Base-by-base conservation (phyloP, 2,329 filamentous ascomycete genomes). In the Aspergillus neotritici region DNA sequence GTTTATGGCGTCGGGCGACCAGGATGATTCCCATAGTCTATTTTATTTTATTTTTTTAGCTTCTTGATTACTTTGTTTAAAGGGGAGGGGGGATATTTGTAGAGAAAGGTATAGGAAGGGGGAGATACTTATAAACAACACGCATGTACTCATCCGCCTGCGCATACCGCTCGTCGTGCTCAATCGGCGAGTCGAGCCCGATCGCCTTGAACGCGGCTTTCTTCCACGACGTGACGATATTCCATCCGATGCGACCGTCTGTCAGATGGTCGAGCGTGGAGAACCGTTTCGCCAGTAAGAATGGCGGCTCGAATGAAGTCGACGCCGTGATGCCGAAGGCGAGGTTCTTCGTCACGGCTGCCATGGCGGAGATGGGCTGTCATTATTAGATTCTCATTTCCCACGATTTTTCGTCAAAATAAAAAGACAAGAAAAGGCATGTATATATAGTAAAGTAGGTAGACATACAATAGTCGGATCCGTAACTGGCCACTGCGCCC, bases 151-250 rank as follows among this genome's bases (percentile, higher is more conserved):
- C 80, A 42, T 83, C 78, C 0, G 79, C 80, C 51, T 80, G 76
- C 0, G 64, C 68, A 48, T 83, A 83, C 17, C 79, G 70, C 55
- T 82, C 72, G 33, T 83, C 80, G 49, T 83, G 80, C 43, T 79
- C 74, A 28, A 79, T 76, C 0, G 75, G 75, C 4, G 62, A 74
- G 10, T 80, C 74, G 2, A 81, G 56, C 0, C 79, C 79, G 42
- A 83, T 80, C 0, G 78, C 78, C 53, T 82, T 80, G 59, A 80
- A 80, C 0, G 79, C 79, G 0, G 76, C 71, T 53, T 82, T 82
- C 56, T 79, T 79, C 72, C 76, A 82, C 1, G 70, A 74, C 0
- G 80, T 83, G 0, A 85, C 81, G 14, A 84, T 82, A 48, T 84
- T 84, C 81, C 80, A 83, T 0, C 78, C 80, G 29, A 83, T 72